Base-by-base conservation (phyloP, 1,139 yeast species). In the Saccharomycopsis hybrid region DNA sequence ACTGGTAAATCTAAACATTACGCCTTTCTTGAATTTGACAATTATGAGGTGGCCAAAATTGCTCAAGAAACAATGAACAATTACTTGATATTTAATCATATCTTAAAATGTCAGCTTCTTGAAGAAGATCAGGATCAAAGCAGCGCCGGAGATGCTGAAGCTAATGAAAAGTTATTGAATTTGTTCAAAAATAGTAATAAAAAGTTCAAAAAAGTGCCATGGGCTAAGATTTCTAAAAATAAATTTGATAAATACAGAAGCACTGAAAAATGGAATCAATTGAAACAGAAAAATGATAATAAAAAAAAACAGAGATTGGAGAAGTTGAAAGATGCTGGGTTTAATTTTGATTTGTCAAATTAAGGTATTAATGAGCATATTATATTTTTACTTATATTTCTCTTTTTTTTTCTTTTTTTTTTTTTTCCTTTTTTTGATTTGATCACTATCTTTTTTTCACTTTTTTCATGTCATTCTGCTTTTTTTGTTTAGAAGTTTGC, bases 51-150 rank as follows among this genome's bases (percentile, higher is more conserved):
- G 54, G 97, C 97, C 47, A 76, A 80, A 58, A 74, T 89, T 54
- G 98, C 96, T 1, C 85, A 85, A 55, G 97, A 92, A 59, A 82
- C 97, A 48, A 92, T 92, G 98, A 83, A 92, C 69, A 92, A 92
- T 68, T 92, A 92, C 63, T 74, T 92, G 57, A 68, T 92, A 51
- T 83, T 86, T 69, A 95, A 95, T 9, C 97, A 90, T 65, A 77
- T 90, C 57, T 75, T 78, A 64, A 83, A 78, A 72, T 94, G 78
- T 60, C 76, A 73, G 62, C 71, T 72, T 56, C 74, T 75, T 67
- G 76, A 73, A 48, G 74, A 77, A 50, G 40, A 43, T 18, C n/a
- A n/a, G n/a, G n/a, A n/a, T n/a, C n/a, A n/a, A n/a, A n/a, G n/a
- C n/a, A n/a, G n/a, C n/a, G n/a, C n/a, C n/a, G 40, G 29, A n/a